Percentiles rank a stretch among this genome's conserved stretches.
Evolutionary conservation across 2,329 filamentous ascomycete species (phyloP).

Genomic region (Xylariaceae sp.): DNA sequence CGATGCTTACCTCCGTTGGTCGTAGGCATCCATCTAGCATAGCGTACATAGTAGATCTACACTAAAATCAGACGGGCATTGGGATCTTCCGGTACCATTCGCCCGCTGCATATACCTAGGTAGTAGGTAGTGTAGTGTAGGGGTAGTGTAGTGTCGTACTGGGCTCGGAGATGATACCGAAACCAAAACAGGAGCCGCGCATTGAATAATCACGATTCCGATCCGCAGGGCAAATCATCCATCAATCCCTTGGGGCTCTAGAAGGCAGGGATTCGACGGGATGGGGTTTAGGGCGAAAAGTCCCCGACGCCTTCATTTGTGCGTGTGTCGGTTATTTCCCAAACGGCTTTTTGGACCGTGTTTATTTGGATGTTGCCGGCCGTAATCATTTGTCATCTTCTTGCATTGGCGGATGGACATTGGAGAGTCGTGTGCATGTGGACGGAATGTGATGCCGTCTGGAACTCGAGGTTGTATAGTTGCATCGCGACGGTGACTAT

Average conservation of each 20-base stretch:
- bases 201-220: neutral
- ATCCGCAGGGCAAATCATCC: neutral
- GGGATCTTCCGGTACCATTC: conserved; percentile 15
- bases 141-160: conserved; percentile 4
- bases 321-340: neutral
- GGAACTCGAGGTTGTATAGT: no score
- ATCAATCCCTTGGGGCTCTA: neutral
- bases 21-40: no score
- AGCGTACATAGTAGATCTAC: no score
- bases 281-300: neutral
- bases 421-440: no score
- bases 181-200: conserved; percentile 1
- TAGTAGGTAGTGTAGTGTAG: no score
- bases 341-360: neutral
- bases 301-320: neutral
- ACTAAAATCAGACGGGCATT: conserved; percentile 22
- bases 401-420: no score
- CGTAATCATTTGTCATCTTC: no score
- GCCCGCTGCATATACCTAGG: no score
- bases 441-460: no score
- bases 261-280: neutral
- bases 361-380: neutral
- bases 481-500: no score
- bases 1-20: neutral
- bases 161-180: conserved; percentile 10